phyloP scores from a whole-genome alignment of 164 flowering plant genomes.

The Magnolia sinica region DNA sequence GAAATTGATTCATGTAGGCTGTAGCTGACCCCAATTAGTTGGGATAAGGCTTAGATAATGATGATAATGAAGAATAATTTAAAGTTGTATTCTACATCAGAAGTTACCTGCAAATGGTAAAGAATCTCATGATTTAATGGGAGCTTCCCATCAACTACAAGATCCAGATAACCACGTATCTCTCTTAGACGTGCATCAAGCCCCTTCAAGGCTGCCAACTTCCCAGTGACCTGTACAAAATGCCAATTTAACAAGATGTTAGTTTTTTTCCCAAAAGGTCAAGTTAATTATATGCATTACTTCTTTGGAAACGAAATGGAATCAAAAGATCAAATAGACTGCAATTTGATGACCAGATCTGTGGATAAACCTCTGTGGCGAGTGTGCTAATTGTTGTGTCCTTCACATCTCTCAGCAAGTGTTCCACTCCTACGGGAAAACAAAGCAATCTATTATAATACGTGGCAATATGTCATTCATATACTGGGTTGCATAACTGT shows the following conservation, averaged over 20 bases:
- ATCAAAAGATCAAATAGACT: too few species aligned
- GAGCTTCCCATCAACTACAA: slow-evolving; percentile 84
- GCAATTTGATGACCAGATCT: background rate
- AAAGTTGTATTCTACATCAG: background rate
- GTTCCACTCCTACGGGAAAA: slow-evolving; percentile 76
- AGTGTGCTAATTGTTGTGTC: slow-evolving; percentile 96
- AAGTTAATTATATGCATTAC: too few species aligned
- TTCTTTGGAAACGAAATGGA: too few species aligned
- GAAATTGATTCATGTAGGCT: too few species aligned
- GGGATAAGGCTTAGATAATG: too few species aligned
- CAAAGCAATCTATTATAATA: background rate
- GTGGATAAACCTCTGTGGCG: slow-evolving; percentile 72
- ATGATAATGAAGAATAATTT: too few species aligned
- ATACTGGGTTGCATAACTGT: too few species aligned
- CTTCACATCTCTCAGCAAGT: slow-evolving; percentile 95
- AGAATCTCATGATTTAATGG: slow-evolving; percentile 90
- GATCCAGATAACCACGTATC: slow-evolving; percentile 79
- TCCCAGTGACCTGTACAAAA: slow-evolving; percentile 65
- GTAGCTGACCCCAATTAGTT: too few species aligned
- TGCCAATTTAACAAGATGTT: too few species aligned
- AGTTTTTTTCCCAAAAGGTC: too few species aligned
- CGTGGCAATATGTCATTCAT: background rate
- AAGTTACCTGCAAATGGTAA: slow-evolving; percentile 77
- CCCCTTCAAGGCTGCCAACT: slow-evolving; percentile 86
- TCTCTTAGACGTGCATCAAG: slow-evolving; percentile 85